These are phyloP conservation scores for Candida gigantensis DNA, from an alignment of 1,139 yeast species.

Conservation along the genomic window DNA sequence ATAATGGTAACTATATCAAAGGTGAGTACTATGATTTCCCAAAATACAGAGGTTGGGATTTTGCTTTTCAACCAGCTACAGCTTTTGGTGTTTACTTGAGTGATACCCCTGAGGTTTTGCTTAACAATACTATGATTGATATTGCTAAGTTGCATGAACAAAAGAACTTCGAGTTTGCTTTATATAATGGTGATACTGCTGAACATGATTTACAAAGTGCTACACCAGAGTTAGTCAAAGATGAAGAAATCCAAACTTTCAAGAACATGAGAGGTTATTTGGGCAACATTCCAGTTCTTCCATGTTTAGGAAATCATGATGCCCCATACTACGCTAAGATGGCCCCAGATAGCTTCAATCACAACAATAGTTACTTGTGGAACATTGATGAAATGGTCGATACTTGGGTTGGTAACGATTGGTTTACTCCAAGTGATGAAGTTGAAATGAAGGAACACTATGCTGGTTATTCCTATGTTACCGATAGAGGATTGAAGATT, in stretches of 20 bases:
- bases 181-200: constrained; percentile 71
- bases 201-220: constrained; percentile 47
- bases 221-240: constrained; percentile 49
- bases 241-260: constrained; percentile 54
- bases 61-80: constrained; percentile 53
- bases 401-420: constrained; percentile 49
- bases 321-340: constrained; percentile 74
- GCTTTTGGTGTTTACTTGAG: constrained; percentile 64
- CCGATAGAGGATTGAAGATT: constrained; percentile 58
- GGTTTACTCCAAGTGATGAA: constrained; percentile 30
- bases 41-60: constrained; percentile 38
- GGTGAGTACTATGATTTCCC: constrained; percentile 46
- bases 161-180: constrained; percentile 53
- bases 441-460: constrained; percentile 42
- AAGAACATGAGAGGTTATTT: constrained; percentile 56
- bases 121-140: constrained; percentile 55
- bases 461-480: constrained; percentile 61
- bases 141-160: constrained; percentile 36
- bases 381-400: constrained; percentile 60
- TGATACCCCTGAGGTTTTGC: constrained; percentile 62
- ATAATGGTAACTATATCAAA: constrained; percentile 34
- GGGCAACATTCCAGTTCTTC: constrained; percentile 57
- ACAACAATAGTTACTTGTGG: constrained; percentile 54
- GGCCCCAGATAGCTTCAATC: constrained; percentile 46
- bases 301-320: constrained; percentile 73